Conservation (phyloP, 805 yeast species). For the Alloascoidea hylecoeti region DNA sequence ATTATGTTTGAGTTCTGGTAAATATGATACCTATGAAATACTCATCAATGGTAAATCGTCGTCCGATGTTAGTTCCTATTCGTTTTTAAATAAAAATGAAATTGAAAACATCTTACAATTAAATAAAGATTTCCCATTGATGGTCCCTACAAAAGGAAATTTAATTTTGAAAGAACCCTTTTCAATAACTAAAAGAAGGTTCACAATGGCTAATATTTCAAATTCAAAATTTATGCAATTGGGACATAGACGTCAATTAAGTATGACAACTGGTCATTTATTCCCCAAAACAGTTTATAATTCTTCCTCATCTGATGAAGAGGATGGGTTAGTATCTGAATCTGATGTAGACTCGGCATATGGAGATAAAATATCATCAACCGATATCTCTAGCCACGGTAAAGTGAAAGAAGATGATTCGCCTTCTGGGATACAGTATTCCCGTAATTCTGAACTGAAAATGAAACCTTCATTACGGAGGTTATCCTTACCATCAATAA, state of each 20-base stretch:
- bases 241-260: neutral
- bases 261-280: neutral
- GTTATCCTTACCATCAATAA: neutral
- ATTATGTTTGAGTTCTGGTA: constrained; percentile 44
- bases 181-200: neutral
- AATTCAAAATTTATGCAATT: too few species aligned
- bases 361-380: too few species aligned
- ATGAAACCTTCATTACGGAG: too few species aligned
- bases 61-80: too few species aligned
- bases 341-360: too few species aligned
- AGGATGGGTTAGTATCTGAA: too few species aligned
- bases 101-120: constrained; percentile 35
- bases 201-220: neutral
- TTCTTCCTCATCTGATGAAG: neutral
- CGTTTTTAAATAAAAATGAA: constrained; percentile 24
- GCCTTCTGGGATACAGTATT: neutral
- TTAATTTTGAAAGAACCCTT: too few species aligned
- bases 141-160: neutral
- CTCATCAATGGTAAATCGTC: constrained; percentile 57
- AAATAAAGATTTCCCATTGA: constrained; percentile 19
- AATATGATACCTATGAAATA: constrained; percentile 51
- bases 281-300: neutral
- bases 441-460: neutral
- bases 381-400: too few species aligned
- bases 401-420: neutral